Conservation (phyloP, 208 protist genomes). For the Vickermania spadyakhi region DNA sequence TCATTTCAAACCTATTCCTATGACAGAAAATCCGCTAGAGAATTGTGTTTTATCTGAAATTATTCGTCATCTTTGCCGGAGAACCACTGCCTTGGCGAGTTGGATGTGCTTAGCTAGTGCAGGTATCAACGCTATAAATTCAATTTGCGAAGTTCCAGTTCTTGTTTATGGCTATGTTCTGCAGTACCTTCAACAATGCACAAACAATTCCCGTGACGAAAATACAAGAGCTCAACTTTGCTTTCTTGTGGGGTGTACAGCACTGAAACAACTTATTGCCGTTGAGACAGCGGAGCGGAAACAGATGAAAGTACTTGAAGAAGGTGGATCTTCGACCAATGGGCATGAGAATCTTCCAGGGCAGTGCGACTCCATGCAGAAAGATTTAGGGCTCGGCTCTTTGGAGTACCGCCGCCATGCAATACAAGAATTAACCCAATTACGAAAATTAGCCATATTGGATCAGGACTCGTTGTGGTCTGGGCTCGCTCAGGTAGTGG, state of each 20-base stretch:
- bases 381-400: constrained; percentile 77
- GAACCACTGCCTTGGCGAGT: constrained; percentile 53
- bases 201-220: constrained; percentile 9
- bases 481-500: constrained; percentile 15
- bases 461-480: constrained; percentile 65
- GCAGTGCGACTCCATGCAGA: constrained; percentile 65
- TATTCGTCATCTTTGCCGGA: constrained; percentile 69
- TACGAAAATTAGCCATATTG: constrained; percentile 60
- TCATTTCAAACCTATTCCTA: constrained; percentile 55
- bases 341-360: neutral
- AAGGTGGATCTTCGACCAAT: constrained; percentile 7
- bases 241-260: constrained; percentile 65
- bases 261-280: constrained; percentile 80
- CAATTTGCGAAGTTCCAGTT: constrained; percentile 65
- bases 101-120: constrained; percentile 76
- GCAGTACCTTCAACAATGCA: constrained; percentile 30
- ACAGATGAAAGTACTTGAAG: constrained; percentile 69
- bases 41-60: constrained; percentile 61
- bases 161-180: constrained; percentile 73
- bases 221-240: constrained; percentile 63
- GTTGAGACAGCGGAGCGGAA: constrained; percentile 66
- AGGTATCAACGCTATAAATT: constrained; percentile 57
- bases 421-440: constrained; percentile 68
- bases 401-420: constrained; percentile 71
- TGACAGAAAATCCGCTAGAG: constrained; percentile 23